Evolutionary conservation across 2,329 filamentous ascomycete species (phyloP).

Genomic region (Fusarium nodosum): DNA sequence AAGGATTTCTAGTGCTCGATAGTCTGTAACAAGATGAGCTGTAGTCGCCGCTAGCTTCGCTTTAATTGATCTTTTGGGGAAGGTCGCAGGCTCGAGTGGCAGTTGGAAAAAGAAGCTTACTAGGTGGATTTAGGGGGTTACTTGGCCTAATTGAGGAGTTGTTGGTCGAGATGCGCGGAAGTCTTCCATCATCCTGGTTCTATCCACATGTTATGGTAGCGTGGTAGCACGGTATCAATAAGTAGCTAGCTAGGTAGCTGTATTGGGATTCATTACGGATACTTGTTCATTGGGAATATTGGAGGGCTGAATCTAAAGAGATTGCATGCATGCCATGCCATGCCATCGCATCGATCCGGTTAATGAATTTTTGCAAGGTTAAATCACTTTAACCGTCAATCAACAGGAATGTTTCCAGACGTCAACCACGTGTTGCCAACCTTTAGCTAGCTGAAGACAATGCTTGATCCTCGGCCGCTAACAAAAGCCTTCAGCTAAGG

Average conservation of each 20-base stretch:
- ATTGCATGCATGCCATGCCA: neutral
- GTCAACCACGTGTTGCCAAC: neutral
- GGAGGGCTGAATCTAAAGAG: neutral
- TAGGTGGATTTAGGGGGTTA: neutral
- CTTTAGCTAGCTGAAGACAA: neutral
- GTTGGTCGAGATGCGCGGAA: neutral
- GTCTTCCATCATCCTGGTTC: neutral
- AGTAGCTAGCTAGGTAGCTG: too few relatives aligned
- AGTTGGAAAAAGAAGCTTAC: neutral
- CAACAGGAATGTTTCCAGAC: neutral
- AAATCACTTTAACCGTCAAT: too few relatives aligned
- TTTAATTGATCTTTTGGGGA: neutral
- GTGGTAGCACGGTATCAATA: neutral
- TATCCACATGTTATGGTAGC: neutral
- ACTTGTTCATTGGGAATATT: neutral
- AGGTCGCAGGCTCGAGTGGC: neutral
- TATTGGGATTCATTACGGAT: neutral
- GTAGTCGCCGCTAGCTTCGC: neutral
- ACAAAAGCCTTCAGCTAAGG: neutral
- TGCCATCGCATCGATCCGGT: neutral
- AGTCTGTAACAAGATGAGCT: neutral
- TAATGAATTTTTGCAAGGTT: neutral
- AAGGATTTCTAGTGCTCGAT: neutral
- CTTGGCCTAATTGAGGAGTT: conserved; percentile 1
- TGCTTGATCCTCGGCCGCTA: neutral